These are phyloP conservation scores for Neonectria coccinea DNA, from an alignment of 2,329 filamentous ascomycete species.

Conservation along the genomic window DNA sequence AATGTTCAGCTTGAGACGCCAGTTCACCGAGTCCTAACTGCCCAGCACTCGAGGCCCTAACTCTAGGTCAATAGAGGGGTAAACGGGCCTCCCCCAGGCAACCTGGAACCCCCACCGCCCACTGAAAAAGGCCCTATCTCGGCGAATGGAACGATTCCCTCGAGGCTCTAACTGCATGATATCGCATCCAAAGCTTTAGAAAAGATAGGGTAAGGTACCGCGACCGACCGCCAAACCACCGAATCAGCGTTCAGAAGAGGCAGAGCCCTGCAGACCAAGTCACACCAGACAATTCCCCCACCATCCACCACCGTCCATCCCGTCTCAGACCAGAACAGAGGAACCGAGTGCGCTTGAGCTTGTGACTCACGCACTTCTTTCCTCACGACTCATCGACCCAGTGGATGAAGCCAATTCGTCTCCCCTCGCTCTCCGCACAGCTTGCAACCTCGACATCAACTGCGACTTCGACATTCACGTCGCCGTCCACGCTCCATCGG, in stretches of 20 bases:
- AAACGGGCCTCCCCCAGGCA: slow-evolving; percentile 10
- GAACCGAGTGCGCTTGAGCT: slow-evolving; percentile 35
- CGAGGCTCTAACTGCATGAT: slow-evolving; percentile 3
- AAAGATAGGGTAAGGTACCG: slow-evolving; percentile 39
- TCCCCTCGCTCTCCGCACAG: slow-evolving; percentile 31
- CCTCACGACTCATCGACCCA: slow-evolving; percentile 32
- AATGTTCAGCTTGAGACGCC: not conserved
- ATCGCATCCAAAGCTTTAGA: slow-evolving; percentile 14
- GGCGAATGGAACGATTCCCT: slow-evolving; percentile 13
- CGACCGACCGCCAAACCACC: slow-evolving; percentile 24
- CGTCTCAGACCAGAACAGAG: slow-evolving; percentile 28
- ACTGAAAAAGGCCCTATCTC: slow-evolving; percentile 18
- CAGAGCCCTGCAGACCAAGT: slow-evolving; percentile 33
- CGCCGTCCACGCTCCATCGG: slow-evolving; percentile 37
- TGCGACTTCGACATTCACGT: slow-evolving; percentile 27
- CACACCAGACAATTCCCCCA: slow-evolving; percentile 39
- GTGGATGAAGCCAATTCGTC: slow-evolving; percentile 48
- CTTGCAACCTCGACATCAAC: slow-evolving; percentile 29
- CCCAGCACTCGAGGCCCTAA: not conserved
- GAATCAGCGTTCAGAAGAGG: slow-evolving; percentile 39
- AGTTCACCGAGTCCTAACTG: not conserved
- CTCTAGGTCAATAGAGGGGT: slow-evolving; percentile 25
- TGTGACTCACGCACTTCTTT: slow-evolving; percentile 45
- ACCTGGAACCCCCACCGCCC: slow-evolving; percentile 12
- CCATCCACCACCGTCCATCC: slow-evolving; percentile 38